Conservation (phyloP, 805 yeast species). For the Metschnikowia proteae region DNA sequence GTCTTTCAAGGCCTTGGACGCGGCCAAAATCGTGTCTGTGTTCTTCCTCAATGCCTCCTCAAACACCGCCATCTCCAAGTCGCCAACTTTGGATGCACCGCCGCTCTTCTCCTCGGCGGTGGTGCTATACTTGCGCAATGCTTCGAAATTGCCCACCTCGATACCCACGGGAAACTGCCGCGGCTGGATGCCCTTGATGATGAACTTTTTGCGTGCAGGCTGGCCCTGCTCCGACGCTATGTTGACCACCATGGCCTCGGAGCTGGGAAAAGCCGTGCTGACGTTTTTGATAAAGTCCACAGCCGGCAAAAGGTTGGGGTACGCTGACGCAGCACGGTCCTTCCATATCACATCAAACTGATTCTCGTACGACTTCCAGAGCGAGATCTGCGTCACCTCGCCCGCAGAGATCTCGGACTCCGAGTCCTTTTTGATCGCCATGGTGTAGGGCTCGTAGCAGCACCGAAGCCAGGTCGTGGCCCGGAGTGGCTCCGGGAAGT, state of each 20-base stretch:
- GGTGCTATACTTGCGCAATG: slow-evolving; percentile 24
- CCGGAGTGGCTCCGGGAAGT: slow-evolving; percentile 77
- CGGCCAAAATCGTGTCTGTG: slow-evolving; percentile 23
- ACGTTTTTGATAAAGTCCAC: slow-evolving; percentile 96
- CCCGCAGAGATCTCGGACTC: slow-evolving; percentile 39
- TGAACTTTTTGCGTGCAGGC: slow-evolving; percentile 67
- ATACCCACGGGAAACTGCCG: slow-evolving; percentile 54
- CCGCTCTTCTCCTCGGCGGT: slow-evolving; percentile 20
- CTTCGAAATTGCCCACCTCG: slow-evolving; percentile 43
- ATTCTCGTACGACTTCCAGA: slow-evolving; percentile 92
- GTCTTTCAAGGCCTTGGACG: slow-evolving; percentile 20
- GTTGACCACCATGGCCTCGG: slow-evolving; percentile 89
- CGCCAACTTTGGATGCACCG: slow-evolving; percentile 25
- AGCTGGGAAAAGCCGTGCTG: slow-evolving; percentile 78
- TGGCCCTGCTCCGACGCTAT: slow-evolving; percentile 34
- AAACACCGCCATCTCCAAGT: slow-evolving; percentile 33
- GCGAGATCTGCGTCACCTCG: slow-evolving; percentile 90
- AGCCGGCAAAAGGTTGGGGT: slow-evolving; percentile 66
- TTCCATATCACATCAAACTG: slow-evolving; percentile 71
- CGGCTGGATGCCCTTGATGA: slow-evolving; percentile 93
- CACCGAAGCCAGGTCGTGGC: slow-evolving; percentile 95
- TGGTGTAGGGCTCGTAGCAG: slow-evolving; percentile 67
- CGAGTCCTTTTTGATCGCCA: slow-evolving; percentile 21
- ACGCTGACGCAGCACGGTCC: slow-evolving; percentile 25
- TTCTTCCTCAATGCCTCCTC: slow-evolving; percentile 23